Evolutionary conservation across 371 early-diverging fungal species (phyloP).

Genomic region (Mucor plumbeus): DNA sequence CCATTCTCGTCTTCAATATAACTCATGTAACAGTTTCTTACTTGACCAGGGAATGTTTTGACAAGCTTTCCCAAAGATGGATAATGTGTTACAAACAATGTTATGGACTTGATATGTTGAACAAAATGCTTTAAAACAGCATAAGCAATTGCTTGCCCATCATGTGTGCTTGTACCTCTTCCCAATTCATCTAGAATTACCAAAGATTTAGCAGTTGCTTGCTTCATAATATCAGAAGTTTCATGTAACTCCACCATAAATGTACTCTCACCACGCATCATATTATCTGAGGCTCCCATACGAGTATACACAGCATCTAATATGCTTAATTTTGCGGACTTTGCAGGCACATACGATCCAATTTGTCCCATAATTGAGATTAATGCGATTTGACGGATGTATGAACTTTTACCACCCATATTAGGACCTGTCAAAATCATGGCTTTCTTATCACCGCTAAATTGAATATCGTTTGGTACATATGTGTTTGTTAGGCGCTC

Average conservation of each 20-base stretch:
- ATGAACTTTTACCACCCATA: conserved; percentile 88
- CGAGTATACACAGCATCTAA: conserved; percentile 76
- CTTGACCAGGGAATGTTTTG: conserved; percentile 40
- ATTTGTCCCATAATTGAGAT: conserved; percentile 85
- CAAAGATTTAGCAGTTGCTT: conserved; percentile 71
- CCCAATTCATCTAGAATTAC: conserved; percentile 98
- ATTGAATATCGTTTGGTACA: conserved; percentile 74
- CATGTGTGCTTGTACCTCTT: conserved; percentile 93
- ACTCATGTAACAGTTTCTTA: conserved; percentile 75
- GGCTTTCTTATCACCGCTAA: conserved; percentile 47
- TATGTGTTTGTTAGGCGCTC: conserved; percentile 50
- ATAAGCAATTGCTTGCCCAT: conserved; percentile 93
- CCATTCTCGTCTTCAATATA: conserved; percentile 58
- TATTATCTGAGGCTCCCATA: conserved; percentile 74
- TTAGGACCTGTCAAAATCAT: conserved; percentile 84
- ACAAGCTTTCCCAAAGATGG: conserved; percentile 60
- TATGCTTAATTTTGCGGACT: conserved; percentile 56
- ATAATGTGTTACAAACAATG: conserved; percentile 82
- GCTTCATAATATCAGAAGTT: conserved; percentile 73
- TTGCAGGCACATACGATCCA: conserved; percentile 77
- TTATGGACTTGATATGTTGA: conserved; percentile 57
- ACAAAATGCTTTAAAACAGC: conserved; percentile 84
- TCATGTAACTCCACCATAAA: conserved; percentile 92
- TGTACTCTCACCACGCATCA: conserved; percentile 80
- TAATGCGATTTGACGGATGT: conserved; percentile 78